phyloP scores from a whole-genome alignment of 2,329 filamentous ascomycete genomes.

The Nemania sp. region DNA sequence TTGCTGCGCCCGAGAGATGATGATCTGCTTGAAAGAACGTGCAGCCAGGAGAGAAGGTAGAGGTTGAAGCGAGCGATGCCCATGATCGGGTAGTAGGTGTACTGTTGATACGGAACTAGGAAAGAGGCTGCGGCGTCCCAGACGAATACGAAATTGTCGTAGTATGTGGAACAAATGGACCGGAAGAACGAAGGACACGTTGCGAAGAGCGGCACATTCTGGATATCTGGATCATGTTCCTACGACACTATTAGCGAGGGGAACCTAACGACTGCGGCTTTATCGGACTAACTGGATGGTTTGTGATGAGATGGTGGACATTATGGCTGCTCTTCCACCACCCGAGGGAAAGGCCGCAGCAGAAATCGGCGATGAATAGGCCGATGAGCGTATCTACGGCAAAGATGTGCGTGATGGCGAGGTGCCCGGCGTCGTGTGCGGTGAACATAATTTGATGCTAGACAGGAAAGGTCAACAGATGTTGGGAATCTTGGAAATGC shows the following conservation, averaged over 20 bases:
- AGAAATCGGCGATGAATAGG: conserved; percentile 73
- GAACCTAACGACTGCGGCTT: background rate
- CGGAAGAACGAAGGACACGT: conserved; percentile 74
- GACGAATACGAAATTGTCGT: conserved; percentile 69
- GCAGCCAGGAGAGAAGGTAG: conserved; percentile 74
- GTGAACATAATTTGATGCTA: conserved; percentile 77
- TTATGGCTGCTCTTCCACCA: conserved; percentile 80
- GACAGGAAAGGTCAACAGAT: conserved; percentile 32
- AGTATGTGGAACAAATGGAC: conserved; percentile 73
- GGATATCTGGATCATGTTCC: conserved; percentile 70
- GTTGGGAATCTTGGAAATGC: conserved; percentile 19
- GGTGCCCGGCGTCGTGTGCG: conserved; percentile 74
- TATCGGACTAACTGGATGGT: conserved; percentile 61
- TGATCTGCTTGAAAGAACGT: conserved; percentile 68
- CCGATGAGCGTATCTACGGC: conserved; percentile 69
- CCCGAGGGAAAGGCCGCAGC: conserved; percentile 73
- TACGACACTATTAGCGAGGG: conserved; percentile 43
- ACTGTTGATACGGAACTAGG: conserved; percentile 71
- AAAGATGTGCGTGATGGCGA: conserved; percentile 71
- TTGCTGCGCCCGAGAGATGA: conserved; percentile 66
- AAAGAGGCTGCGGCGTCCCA: conserved; percentile 72
- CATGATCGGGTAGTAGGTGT: conserved; percentile 77
- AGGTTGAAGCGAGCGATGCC: conserved; percentile 78
- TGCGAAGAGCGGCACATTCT: conserved; percentile 77
- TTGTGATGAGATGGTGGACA: conserved; percentile 75